A percentile compares a stretch with the other conserved stretches of the same genome.
Conservation (phyloP, 306 rosid species). For the Vigna hirtella region DNA sequence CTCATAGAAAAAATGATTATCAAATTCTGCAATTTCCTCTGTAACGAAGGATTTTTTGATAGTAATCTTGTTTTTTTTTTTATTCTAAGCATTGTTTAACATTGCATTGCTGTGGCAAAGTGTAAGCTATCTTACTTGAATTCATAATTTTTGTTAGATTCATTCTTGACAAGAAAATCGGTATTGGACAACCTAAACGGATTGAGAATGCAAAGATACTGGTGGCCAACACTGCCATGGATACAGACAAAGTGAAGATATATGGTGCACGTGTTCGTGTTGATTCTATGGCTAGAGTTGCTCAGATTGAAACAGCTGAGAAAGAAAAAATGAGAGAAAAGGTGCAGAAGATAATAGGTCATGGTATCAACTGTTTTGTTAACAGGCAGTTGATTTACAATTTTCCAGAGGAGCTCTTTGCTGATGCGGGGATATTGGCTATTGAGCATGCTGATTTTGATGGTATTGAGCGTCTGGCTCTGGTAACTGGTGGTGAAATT, state of each 20-base stretch:
- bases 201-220: slow-evolving; percentile 90
- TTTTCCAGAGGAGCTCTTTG: slow-evolving; percentile 97
- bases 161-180: slow-evolving; percentile 98
- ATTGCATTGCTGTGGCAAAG: background rate
- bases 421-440: slow-evolving; percentile 94
- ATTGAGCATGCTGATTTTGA: slow-evolving; percentile 99
- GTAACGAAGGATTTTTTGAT: background rate
- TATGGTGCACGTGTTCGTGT: slow-evolving; percentile 97
- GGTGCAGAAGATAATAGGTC: slow-evolving; percentile 90
- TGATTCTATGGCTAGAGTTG: slow-evolving; percentile 94
- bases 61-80: background rate
- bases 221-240: slow-evolving; percentile 99
- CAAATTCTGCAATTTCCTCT: slow-evolving; percentile 7
- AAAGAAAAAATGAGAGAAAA: slow-evolving; percentile 97
- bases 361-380: slow-evolving; percentile 91
- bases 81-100: slow-evolving; percentile 13
- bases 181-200: slow-evolving; percentile 96
- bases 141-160: slow-evolving; percentile 61
- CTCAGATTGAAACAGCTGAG: slow-evolving; percentile 94
- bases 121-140: slow-evolving; percentile 19
- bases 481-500: slow-evolving; percentile 96
- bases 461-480: slow-evolving; percentile 89
- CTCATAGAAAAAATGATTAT: background rate
- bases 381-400: slow-evolving; percentile 96
- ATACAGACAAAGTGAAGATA: slow-evolving; percentile 94